Base-by-base conservation (phyloP, 768 basidiomycete genomes). In the Neoboletus brunneissimus region DNA sequence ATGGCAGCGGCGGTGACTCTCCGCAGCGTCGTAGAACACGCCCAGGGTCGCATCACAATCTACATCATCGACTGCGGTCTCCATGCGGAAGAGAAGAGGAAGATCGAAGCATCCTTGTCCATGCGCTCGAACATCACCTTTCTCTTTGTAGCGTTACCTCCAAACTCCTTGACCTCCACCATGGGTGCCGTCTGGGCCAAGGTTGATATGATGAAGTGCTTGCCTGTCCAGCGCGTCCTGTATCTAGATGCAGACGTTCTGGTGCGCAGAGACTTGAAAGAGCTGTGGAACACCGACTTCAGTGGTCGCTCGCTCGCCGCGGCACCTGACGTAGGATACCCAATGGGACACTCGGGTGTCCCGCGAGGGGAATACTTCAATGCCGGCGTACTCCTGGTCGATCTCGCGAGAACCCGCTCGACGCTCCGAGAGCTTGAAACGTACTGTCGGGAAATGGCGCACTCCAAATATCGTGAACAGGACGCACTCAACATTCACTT, bases 231-330 rank as follows among this genome's bases (percentile, higher is more conserved):
- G 61, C 72, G 79, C 0, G 75, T 76, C 11, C 66, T 83, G 5
- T 84, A 83, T 58, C 71, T 84, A 16, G 82, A 85, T 41, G 78
- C 78, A 9, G 84, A 85, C 60, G 68, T 77, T 15, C 67, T 84
- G 1, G 75, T 82, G 12, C 75, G 77, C 18, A 61, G 53, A 11
- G 75, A 82, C n/a, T n/a, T n/a, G n/a, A n/a, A n/a, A n/a, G n/a
- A n/a, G n/a, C n/a, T n/a, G n/a, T n/a, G n/a, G n/a, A 59, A 71
- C 20, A 76, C 69, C 5, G 74, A 82, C 63, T 67, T 84, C 45
- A 40, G 59, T 7, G 79, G 75, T 9, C 72, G 66, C n/a, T 32
- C 72, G 5, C 55, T 85, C 25, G 81, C 73, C 2, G 82, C 83
- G 2, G 74, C 59, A 12, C 58, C 65, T 4, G 82, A 85, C 64